Conservation (phyloP, 225 moss, liverwort and hornwort genomes). For the Ulota crispa region DNA sequence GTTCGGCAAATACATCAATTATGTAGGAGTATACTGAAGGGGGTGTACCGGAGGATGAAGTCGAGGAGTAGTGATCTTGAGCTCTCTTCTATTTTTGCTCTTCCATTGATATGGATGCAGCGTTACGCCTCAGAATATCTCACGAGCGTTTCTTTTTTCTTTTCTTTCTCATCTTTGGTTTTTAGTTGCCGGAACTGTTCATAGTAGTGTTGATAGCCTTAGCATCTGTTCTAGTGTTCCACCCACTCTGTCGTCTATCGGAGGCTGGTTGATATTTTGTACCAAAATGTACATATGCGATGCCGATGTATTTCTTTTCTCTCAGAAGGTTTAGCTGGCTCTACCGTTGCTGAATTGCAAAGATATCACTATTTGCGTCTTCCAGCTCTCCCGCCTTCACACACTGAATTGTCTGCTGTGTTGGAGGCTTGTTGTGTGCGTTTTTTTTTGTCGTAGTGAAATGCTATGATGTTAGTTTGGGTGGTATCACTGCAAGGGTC, state of each 20-base stretch:
- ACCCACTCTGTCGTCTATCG: neutral
- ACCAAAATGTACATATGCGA: conserved; percentile 31
- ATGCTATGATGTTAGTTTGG: neutral
- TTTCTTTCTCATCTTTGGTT: neutral
- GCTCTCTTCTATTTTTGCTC: conserved; percentile 11
- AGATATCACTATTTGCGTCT: neutral
- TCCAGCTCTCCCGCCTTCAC: neutral
- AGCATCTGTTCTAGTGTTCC: neutral
- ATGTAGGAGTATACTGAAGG: conserved; percentile 28
- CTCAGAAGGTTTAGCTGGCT: neutral
- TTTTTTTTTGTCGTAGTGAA: neutral
- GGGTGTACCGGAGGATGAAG: conserved; percentile 12
- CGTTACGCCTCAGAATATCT: neutral
- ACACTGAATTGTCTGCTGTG: neutral
- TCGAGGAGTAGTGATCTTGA: conserved; percentile 3
- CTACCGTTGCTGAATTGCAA: conserved; percentile 19
- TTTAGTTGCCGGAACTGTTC: neutral
- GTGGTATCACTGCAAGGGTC: neutral
- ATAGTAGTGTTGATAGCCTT: neutral
- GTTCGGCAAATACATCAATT: conserved; percentile 31
- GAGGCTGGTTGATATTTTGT: conserved; percentile 9
- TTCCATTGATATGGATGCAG: conserved; percentile 17
- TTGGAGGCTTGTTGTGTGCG: neutral
- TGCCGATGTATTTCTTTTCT: conserved; percentile 15
- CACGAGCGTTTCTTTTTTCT: neutral